Conservation (phyloP, 106 monocot species). For the Phalaenopsis equestris region DNA sequence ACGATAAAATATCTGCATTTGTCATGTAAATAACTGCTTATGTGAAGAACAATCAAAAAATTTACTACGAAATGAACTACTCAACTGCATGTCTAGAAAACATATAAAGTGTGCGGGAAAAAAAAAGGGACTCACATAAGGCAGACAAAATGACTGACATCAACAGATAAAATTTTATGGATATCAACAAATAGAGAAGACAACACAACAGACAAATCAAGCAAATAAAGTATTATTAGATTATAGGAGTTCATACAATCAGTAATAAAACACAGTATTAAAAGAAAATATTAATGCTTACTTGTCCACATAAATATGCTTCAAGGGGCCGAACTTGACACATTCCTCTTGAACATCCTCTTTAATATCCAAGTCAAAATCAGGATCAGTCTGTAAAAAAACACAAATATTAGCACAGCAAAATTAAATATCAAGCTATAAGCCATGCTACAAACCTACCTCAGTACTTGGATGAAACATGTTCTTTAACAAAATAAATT, state of each 20-base stretch:
- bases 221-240: neutral
- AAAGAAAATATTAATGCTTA: constrained; percentile 6
- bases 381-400: constrained; percentile 19
- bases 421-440: neutral
- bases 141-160: neutral
- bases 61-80: too few species aligned
- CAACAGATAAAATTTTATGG: neutral
- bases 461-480: constrained; percentile 29
- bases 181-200: neutral
- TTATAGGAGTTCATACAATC: neutral
- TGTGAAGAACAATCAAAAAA: too few species aligned
- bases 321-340: constrained; percentile 23
- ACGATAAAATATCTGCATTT: too few species aligned
- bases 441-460: constrained; percentile 16
- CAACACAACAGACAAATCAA: neutral
- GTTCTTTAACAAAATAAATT: constrained; percentile 22
- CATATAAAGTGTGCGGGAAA: too few species aligned
- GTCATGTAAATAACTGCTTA: too few species aligned
- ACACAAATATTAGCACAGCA: neutral
- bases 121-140: too few species aligned
- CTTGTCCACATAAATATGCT: constrained; percentile 33
- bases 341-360: constrained; percentile 29
- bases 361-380: constrained; percentile 32
- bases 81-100: too few species aligned
- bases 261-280: neutral